Base-by-base conservation (phyloP, 768 basidiomycete species). In the Porpolomopsis calyptriformis region DNA sequence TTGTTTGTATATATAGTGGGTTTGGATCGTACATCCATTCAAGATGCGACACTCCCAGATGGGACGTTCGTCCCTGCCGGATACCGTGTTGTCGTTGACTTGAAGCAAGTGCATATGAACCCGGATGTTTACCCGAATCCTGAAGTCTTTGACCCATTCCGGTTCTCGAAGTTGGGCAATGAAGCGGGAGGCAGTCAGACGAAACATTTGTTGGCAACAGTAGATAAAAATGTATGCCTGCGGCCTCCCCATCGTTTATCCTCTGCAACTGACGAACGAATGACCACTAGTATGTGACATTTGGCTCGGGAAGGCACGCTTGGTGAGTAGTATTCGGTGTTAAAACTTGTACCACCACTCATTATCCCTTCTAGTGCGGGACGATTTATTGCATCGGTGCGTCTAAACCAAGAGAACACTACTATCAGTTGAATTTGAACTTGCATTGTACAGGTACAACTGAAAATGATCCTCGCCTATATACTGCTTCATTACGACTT, bases 111-210 rank as follows among this genome's bases (percentile, higher is more conserved):
- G 4, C 48, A 49, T 26, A 26, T 24, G 14, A 25, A 49, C 23
- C 37, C 48, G 11, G 20, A 38, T 7, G 48, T 49, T 14, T 49
- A 49, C 24, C 25, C 48, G 3, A 29, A 49, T 18, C 42, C 48
- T 2, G 22, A 49, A 5, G 37, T 45, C 11, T 49, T 49, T 25
- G 43, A 49, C 27, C 48, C 48, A 9, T 49, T 49, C 48, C 26
- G 48, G 11, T 49, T 49, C 36, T 49, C 48, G 10, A 49, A 37
- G 29, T 35, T 49, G 20, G 18, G 43, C 6, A 35, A 49, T 9
- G 26, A 44, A n/a, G 48, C 34, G 45, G 48, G 27, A 6, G 23
- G 8, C 9, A 24, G 18, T 40, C 14, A 45, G 8, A 49, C 38
- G 36, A 26, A 45, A 39, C n/a, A n/a, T n/a, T 6, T 41, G 14